Conservation (phyloP, 495 filamentous ascomycete genomes). For the Daldinia decipiens region DNA sequence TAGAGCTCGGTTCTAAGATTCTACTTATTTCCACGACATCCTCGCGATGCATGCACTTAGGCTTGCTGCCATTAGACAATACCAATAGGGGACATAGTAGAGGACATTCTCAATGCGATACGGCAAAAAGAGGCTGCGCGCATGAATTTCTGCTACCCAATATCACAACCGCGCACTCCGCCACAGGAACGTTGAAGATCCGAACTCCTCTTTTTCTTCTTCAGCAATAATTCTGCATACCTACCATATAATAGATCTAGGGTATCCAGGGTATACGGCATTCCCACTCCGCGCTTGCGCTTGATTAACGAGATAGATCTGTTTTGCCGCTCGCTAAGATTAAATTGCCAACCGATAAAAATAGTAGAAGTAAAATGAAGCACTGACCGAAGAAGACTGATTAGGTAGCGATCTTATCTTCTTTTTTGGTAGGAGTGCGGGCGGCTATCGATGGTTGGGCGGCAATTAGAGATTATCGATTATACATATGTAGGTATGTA, state of each 20-base stretch:
- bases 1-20: conserved; percentile 8
- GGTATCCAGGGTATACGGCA: conserved; percentile 7
- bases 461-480: conserved; percentile 19
- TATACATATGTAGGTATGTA: no score
- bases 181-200: conserved; percentile 33
- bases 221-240: background rate
- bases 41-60: conserved; percentile 13
- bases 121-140: conserved; percentile 26
- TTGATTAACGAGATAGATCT: conserved; percentile 40
- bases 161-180: conserved; percentile 34
- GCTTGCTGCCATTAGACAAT: background rate
- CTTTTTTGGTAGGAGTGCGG: background rate
- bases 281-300: conserved; percentile 39
- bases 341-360: conserved; percentile 29
- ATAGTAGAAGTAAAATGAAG: conserved; percentile 22
- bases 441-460: conserved; percentile 16
- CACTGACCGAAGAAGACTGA: conserved; percentile 17
- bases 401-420: conserved; percentile 23
- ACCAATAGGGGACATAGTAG: background rate
- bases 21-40: conserved; percentile 30
- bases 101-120: conserved; percentile 8
- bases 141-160: conserved; percentile 28
- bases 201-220: conserved; percentile 23
- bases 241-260: conserved; percentile 18
- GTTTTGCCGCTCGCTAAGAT: conserved; percentile 16